Evolutionary conservation across 1,284 basidiomycete species (phyloP).

Genomic region (Cystobasidium sp.): DNA sequence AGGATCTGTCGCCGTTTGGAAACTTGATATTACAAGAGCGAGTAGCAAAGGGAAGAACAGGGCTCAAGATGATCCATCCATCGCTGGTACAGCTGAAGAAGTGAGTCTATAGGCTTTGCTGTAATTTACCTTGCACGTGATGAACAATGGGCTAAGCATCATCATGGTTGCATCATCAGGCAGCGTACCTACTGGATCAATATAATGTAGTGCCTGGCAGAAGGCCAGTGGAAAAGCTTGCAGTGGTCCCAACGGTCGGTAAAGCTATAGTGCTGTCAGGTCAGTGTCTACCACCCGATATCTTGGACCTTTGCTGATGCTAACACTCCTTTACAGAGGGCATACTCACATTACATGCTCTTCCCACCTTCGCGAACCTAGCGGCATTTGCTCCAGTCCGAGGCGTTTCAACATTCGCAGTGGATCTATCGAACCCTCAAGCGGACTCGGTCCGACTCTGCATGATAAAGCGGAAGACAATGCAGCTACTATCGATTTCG

Average conservation of each 20-base stretch:
- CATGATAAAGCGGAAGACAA: slow-evolving; percentile 71
- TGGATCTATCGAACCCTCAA: slow-evolving; percentile 68
- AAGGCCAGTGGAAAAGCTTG: slow-evolving; percentile 44
- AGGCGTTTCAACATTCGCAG: slow-evolving; percentile 74
- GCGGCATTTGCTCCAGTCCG: slow-evolving; percentile 74
- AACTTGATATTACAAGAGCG: slow-evolving; percentile 31
- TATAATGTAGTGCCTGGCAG: slow-evolving; percentile 2
- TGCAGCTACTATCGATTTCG: slow-evolving; percentile 68
- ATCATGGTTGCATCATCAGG: slow-evolving; percentile 1
- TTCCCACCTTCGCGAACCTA: slow-evolving; percentile 76
- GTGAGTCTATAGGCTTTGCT: background rate
- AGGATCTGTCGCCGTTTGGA: slow-evolving; percentile 45
- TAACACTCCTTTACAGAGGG: slow-evolving; percentile 61
- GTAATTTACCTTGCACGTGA: background rate
- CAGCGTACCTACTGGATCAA: slow-evolving; percentile 22
- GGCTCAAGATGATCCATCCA: background rate
- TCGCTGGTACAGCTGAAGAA: slow-evolving; percentile 25
- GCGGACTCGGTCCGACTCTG: slow-evolving; percentile 73
- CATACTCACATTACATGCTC: slow-evolving; percentile 75
- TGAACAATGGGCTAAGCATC: background rate
- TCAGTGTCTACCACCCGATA: background rate
- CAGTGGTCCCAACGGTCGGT: slow-evolving; percentile 46
- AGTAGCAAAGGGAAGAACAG: slow-evolving; percentile 17
- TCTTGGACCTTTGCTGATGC: background rate
- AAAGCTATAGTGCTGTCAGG: slow-evolving; percentile 50